Evolutionary conservation across 768 basidiomycete genomes (phyloP).

Genomic region (Termitomyces sp.): DNA sequence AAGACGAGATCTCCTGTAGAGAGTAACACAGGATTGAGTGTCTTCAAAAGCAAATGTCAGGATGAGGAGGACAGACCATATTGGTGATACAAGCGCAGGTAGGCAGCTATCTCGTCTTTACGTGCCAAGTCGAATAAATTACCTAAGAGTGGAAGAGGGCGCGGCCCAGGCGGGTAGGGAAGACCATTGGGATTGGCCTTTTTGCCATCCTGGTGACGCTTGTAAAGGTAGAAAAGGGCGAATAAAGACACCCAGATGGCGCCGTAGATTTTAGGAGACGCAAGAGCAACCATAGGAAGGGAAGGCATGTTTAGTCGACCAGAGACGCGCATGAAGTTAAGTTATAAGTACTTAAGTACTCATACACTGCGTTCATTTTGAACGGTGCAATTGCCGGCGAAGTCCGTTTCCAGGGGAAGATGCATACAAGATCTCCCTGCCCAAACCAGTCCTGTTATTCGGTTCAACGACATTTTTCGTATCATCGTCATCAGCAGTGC

Average conservation of each 20-base stretch:
- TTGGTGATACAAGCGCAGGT: constrained; percentile 33
- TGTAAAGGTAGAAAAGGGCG: constrained; percentile 4
- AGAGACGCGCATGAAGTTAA: neutral
- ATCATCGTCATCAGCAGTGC: neutral
- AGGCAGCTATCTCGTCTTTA: constrained; percentile 33
- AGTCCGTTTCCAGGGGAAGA: constrained; percentile 3
- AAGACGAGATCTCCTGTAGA: constrained; percentile 50
- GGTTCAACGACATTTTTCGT: neutral
- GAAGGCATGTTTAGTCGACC: neutral
- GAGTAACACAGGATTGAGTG: neutral
- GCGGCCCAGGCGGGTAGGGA: constrained; percentile 52
- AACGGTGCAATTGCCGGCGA: neutral
- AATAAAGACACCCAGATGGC: constrained; percentile 3
- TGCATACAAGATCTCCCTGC: neutral
- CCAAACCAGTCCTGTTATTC: neutral
- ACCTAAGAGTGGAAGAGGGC: constrained; percentile 45
- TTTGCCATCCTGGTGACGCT: constrained; percentile 2
- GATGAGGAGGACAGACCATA: constrained; percentile 27
- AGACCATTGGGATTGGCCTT: constrained; percentile 17
- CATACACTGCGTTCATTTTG: neutral
- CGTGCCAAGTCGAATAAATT: constrained; percentile 44
- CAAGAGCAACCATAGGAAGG: constrained; percentile 5
- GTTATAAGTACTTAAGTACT: neutral
- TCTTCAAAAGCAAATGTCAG: neutral
- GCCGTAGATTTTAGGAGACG: constrained; percentile 5